Conservation (phyloP, 805 yeast species). For the Candida maesae region DNA sequence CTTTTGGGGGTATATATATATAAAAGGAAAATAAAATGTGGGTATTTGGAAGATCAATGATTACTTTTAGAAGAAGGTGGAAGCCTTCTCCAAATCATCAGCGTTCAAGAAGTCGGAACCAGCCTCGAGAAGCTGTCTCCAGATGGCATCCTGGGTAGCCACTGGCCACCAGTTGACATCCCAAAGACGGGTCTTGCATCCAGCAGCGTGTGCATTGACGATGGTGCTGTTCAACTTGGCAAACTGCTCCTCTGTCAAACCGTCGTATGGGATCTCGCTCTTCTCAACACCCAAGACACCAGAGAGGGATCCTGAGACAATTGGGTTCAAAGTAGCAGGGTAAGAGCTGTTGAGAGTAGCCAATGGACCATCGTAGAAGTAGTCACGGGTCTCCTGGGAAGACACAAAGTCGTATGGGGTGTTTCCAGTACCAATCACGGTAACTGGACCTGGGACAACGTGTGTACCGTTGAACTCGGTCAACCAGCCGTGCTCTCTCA, state of each 20-base stretch:
- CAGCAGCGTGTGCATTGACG: conserved; percentile 44
- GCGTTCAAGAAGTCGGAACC: conserved; percentile 63
- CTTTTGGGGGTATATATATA: background rate
- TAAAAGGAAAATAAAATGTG: background rate
- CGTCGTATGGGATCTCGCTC: conserved; percentile 15
- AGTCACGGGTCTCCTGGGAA: conserved; percentile 31
- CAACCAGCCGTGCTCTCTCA: conserved; percentile 49
- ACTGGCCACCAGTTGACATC: conserved; percentile 72
- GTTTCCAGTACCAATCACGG: conserved; percentile 68
- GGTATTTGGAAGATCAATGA: background rate
- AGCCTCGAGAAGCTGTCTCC: conserved; percentile 44
- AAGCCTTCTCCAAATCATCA: conserved; percentile 51
- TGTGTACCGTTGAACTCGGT: conserved; percentile 38
- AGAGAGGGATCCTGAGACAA: conserved; percentile 46
- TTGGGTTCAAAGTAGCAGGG: conserved; percentile 29
- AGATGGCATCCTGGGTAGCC: conserved; percentile 39
- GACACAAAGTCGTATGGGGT: conserved; percentile 44
- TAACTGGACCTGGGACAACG: conserved; percentile 50
- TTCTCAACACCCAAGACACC: conserved; percentile 15
- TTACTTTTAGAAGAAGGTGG: conserved; percentile 11
- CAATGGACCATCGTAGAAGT: conserved; percentile 54
- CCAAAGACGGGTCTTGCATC: conserved; percentile 65
- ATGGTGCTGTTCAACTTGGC: conserved; percentile 29
- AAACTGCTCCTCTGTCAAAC: conserved; percentile 37
- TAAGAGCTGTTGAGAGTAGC: conserved; percentile 19